Conservation (phyloP, 2,329 filamentous ascomycete species). For the Colletotrichum costaricense region DNA sequence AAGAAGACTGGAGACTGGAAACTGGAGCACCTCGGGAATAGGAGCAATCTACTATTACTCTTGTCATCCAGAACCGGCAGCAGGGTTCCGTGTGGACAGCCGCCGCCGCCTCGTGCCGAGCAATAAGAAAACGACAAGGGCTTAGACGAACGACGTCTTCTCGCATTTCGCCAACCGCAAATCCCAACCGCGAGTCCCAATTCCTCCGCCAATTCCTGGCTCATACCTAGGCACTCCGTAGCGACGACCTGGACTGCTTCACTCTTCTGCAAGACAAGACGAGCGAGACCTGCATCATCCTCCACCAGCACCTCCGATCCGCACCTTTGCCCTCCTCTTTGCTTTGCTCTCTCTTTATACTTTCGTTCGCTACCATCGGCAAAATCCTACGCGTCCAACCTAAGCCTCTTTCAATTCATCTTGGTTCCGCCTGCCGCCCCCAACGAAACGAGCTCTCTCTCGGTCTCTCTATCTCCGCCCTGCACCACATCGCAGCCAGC, state of each 20-base stretch:
- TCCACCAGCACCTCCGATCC: constrained; percentile 5
- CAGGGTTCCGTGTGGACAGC: constrained; percentile 13
- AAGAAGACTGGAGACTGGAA: no score
- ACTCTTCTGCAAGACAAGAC: constrained; percentile 25
- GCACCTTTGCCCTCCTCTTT: not conserved
- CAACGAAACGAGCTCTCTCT: constrained; percentile 26
- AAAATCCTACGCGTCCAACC: not conserved
- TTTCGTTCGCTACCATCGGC: not conserved
- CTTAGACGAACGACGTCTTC: constrained; percentile 28
- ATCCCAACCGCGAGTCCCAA: not conserved
- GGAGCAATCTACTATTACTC: not conserved
- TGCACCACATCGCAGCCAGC: constrained; percentile 10
- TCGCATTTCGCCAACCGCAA: constrained; percentile 18
- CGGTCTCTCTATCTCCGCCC: not conserved
- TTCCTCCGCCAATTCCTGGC: not conserved
- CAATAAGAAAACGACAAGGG: constrained; percentile 26
- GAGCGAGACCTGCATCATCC: constrained; percentile 8
- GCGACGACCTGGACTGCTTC: constrained; percentile 16
- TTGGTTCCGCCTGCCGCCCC: constrained; percentile 6
- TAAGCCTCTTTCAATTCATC: not conserved
- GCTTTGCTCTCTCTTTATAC: not conserved
- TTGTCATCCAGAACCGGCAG: not conserved
- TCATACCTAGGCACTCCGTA: not conserved
- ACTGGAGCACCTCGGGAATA: not conserved
- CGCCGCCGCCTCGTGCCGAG: constrained; percentile 19